A percentile compares a stretch with the other conserved stretches of the same genome.
phyloP scores from a whole-genome alignment of 345 rosid genomes.

The Acer campestre region DNA sequence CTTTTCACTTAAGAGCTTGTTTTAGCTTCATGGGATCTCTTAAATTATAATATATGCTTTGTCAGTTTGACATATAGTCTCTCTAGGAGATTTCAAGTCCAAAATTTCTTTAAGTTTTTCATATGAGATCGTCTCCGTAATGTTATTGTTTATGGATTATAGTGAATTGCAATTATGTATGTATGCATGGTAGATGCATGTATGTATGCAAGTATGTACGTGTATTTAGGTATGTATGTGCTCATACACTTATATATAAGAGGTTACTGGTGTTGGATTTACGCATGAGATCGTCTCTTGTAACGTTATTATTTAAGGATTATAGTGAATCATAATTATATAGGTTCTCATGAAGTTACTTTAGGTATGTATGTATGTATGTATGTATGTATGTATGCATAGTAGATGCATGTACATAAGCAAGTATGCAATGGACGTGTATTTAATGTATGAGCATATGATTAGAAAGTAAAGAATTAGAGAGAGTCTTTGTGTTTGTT shows the following conservation, averaged over 20 bases:
- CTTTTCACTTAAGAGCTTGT: neutral
- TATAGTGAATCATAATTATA: neutral
- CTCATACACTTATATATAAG: no score
- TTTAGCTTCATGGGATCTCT: slow-evolving; percentile 4
- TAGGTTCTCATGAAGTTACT: neutral
- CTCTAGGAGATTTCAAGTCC: no score
- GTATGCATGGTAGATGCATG: no score
- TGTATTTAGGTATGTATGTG: no score
- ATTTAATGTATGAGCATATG: neutral
- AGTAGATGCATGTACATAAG: neutral
- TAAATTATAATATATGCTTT: neutral
- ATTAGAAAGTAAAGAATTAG: neutral
- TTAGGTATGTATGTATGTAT: neutral
- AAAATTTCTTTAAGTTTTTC: no score
- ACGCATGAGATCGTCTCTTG: no score
- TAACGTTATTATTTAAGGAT: neutral
- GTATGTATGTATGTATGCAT: neutral
- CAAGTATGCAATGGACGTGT: no score
- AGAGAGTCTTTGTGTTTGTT: neutral
- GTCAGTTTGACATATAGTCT: no score
- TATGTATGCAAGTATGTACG: no score
- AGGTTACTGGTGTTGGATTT: no score
- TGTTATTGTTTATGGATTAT: neutral
- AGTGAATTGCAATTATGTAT: neutral
- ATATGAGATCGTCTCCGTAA: no score